Base-by-base conservation (phyloP, 371 early-diverging fungal genomes). In the Umbelopsis sp. region DNA sequence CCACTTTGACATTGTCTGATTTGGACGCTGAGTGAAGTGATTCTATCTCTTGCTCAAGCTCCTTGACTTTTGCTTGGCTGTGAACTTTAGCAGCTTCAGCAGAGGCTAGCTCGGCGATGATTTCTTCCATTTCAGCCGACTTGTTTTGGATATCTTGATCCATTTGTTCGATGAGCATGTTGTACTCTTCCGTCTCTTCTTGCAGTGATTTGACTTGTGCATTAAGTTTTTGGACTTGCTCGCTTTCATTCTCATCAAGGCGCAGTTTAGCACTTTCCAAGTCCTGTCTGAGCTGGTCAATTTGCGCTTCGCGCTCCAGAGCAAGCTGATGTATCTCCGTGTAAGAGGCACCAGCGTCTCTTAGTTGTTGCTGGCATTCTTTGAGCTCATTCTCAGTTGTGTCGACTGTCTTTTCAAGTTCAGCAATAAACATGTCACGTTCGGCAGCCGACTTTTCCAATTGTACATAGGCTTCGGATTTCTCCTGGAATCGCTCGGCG, bases 41-140 rank as follows among this genome's bases (percentile, higher is more conserved):
- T 41, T 37, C 44, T 46, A 69, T 51, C 24, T 65, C 46, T 11
- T 24, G n/a, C 20, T 69, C 70, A 20, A 69, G 62, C 50, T 65
- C 32, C 32, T 65, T 53, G 20, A 53, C 32, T 7, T 52, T 51
- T 44, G 35, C 63, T 20, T 38, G 44, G 9, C 16, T 50, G 10
- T 66, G 50, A 16, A 32, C 44, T n/a, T 63, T 45, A 18, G 37
- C 50, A 9, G 50, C 12, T 20, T 63, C 63, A 14, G 63, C 69
- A 7, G 37, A 45, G 18, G 66, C 67, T 22, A 67, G 67, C 18
- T 70, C 63, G 5, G 63, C 20, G 24, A 44, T 46, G 9, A 35
- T 67, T n/a, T 70, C 50, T 41, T 66, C 57, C 57, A 57, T 29
- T 35, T 57, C 57, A 18, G 29, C 29, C 10, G 57, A 57, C 12